Evolutionary conservation across 345 rosid genomes (phyloP), one percentile per base, ranked within the genome.

Genomic region (Salix purpurea): DNA sequence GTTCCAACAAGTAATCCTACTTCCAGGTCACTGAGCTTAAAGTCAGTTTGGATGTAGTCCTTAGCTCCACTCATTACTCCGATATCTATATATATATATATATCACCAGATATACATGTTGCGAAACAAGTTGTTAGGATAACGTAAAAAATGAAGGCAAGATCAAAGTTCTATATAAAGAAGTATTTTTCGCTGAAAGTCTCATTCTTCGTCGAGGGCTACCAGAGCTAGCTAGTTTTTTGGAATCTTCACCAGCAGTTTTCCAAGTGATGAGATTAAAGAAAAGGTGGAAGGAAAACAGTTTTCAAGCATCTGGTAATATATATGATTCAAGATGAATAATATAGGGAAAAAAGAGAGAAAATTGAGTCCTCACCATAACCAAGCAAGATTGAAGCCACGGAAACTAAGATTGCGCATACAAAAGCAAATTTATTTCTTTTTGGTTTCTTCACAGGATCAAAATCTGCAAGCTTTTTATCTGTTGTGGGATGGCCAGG

Each of bases 61-160:
- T 80, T 80, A 1, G 97, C 98, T 56, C 98, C 98, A 83, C 97
- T 91, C 93, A 93, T 93, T 42, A 93, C 98, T 67, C 98, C 97
- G 71, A 85, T 85, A 86, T 93, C 98, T n/a, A n/a, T n/a, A n/a
- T n/a, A n/a, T 93, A 37, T 34, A 34, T 32, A 32, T 32, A 30
- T 0, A 34, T 69, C 56, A 64, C 61, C 8, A 74, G 58, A 23
- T 26, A 50, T 10, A 40, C 13, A 50, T 16, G 37, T 21, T 56
- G 26, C 4, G 26, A 56, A 21, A 56, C 62, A 58, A 58, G 62
- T 12, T 58, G 44, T 40, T 40, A 40, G 44, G 44, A 40, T 40
- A 10, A 40, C 12, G 44, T 10, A 40, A 40, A 10, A 10, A 10
- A 40, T 40, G 44, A 40, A 40, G 44, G 13, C 44, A 40, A 40